Evolutionary conservation across 140 eudicot genomes (phyloP).

Genomic region (Erigeron philadelphicus): DNA sequence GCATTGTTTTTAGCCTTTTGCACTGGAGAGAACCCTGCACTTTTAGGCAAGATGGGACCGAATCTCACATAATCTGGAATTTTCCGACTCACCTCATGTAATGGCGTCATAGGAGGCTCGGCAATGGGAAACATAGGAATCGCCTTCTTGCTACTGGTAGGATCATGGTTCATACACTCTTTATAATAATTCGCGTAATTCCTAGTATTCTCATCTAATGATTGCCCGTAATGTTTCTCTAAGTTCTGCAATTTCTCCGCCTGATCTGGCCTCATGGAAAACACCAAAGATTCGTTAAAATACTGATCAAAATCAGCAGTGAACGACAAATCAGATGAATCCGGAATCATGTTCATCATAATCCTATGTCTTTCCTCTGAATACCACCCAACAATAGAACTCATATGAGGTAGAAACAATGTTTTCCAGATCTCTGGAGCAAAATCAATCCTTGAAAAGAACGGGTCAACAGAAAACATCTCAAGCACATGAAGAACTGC

Average conservation of each 20-base stretch:
- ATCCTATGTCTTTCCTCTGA: constrained; percentile 66
- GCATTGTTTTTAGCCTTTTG: constrained; percentile 39
- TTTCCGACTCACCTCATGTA: constrained; percentile 64
- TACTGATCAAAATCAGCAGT: constrained; percentile 72
- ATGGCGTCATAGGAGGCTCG: constrained; percentile 81
- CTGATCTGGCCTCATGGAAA: constrained; percentile 83
- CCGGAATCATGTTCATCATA: constrained; percentile 81
- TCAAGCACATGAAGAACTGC: constrained; percentile 72
- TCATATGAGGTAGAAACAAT: constrained; percentile 70
- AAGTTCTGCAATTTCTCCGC: constrained; percentile 62
- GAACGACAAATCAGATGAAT: constrained; percentile 59
- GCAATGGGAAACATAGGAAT: constrained; percentile 81
- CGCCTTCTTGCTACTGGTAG: constrained; percentile 43
- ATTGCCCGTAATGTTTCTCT: constrained; percentile 65
- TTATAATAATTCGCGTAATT: constrained; percentile 64
- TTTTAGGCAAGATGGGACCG: constrained; percentile 78
- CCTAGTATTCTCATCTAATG: constrained; percentile 71
- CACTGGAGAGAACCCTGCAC: constrained; percentile 70
- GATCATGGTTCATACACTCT: constrained; percentile 57
- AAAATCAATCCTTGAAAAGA: constrained; percentile 76
- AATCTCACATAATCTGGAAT: constrained; percentile 77
- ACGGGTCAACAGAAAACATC: constrained; percentile 68
- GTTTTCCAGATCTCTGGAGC: constrained; percentile 84
- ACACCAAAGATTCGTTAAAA: constrained; percentile 63
- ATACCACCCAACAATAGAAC: constrained; percentile 82